phyloP scores from a whole-genome alignment of 805 yeast species.

The Yamadazyma kitorensis region DNA sequence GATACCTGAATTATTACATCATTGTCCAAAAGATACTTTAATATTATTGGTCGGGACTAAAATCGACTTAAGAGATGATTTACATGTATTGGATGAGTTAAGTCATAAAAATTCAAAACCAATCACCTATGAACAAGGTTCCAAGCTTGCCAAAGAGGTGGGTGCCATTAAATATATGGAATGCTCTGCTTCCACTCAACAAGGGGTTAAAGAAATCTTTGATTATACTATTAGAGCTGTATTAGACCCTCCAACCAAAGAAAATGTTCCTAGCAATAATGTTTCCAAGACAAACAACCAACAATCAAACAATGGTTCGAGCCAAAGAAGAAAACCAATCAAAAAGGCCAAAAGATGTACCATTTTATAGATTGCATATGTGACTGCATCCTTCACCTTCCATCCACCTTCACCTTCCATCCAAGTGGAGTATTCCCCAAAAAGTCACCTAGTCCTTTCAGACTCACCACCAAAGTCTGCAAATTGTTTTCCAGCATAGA shows the following conservation, averaged over 20 bases:
- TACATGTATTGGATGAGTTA: conserved; percentile 67
- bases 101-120: conserved; percentile 62
- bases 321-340: conserved; percentile 24
- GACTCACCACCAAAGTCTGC: too few species aligned
- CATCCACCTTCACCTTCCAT: too few species aligned
- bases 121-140: conserved; percentile 59
- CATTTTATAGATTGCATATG: conserved; percentile 26
- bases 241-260: conserved; percentile 45
- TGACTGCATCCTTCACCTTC: too few species aligned
- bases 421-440: too few species aligned
- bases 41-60: conserved; percentile 86
- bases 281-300: conserved; percentile 10
- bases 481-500: too few species aligned
- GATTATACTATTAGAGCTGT: conserved; percentile 78
- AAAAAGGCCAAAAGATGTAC: conserved; percentile 38
- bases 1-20: conserved; percentile 83
- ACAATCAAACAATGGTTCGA: conserved; percentile 3
- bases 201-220: conserved; percentile 80
- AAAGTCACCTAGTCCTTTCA: too few species aligned
- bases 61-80: conserved; percentile 79
- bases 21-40: conserved; percentile 67
- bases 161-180: conserved; percentile 76
- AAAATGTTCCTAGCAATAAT: conserved; percentile 12
- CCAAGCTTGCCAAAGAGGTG: conserved; percentile 62
- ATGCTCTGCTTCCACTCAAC: conserved; percentile 88